Evolutionary conservation across 1,284 basidiomycete species (phyloP), one percentile per base, ranked within the genome.

Genomic region (Spongispora temasekensis): DNA sequence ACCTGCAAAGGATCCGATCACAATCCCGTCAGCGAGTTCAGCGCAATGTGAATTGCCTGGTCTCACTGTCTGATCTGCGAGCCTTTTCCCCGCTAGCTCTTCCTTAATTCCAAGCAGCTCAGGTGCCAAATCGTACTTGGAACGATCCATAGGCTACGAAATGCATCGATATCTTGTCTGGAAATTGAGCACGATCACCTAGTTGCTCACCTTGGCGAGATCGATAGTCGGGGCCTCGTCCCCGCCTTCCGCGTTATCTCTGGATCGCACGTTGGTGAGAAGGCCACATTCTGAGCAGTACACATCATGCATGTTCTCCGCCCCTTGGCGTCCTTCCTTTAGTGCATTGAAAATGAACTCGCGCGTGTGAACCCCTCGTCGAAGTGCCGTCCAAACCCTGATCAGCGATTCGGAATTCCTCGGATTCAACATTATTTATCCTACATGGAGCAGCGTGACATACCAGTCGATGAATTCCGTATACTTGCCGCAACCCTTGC

Each of bases 201-300:
- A 19, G 32, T 15, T 21, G 52, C 66, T 31, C 31, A 64, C 66
- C 21, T 46, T 58, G 44, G 65, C 66, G 5, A 57, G 5, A 1
- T 46, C 55, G 8, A 66, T 68, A 9, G 40, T 66, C 5, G 65
- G 66, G 25, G 64, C 65, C 2, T 65, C 65, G 2, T 13, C 30
- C 12, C 65, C 66, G 12, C 65, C 65, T 23, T 66, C 65, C 13
- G 52, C 57, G 10, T 63, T 63, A 25, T 65, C 10, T 53, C 65
- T 57, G 4, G 66, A 66, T 6, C 65, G 57, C n/a, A 54, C 66
- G 1, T 12, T 12, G 2, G 64, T 66, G 31, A 66, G 35, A 15
- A 61, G n/a, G 15, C 65, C 65, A 7, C 65, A 66, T 40, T 68
- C 64, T 7, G 65, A 68, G 34, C 65, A 68, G 56, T 68, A 66